Conservation (phyloP, 2,329 filamentous ascomycete genomes). For the Aspergillus transmontanensis region DNA sequence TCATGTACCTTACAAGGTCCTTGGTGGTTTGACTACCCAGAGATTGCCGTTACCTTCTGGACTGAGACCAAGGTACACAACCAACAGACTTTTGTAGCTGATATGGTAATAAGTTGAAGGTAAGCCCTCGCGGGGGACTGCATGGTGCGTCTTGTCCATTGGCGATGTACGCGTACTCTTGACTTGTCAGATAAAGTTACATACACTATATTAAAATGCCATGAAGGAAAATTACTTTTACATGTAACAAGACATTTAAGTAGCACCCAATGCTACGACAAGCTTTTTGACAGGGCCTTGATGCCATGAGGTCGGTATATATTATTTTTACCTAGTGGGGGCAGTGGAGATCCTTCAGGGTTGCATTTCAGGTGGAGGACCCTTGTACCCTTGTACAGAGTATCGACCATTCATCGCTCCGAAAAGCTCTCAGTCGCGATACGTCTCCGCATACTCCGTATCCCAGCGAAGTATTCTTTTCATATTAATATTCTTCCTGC, state of each 20-base stretch:
- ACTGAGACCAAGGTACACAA: neutral
- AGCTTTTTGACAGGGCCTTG: neutral
- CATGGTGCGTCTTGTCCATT: neutral
- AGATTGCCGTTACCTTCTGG: neutral
- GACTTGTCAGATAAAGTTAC: neutral
- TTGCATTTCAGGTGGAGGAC: neutral
- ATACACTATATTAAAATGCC: neutral
- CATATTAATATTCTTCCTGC: no score
- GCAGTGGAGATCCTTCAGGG: neutral
- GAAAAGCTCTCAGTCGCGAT: no score
- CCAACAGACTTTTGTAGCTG: neutral
- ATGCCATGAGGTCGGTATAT: neutral
- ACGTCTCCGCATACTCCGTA: no score
- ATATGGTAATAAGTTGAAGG: neutral
- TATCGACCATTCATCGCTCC: neutral
- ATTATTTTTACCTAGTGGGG: neutral
- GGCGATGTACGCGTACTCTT: neutral
- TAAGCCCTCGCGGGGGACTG: neutral
- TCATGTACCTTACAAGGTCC: neutral
- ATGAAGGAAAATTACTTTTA: no score
- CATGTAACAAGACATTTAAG: neutral
- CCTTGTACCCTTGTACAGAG: neutral
- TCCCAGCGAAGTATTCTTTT: no score
- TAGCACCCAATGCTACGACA: neutral
- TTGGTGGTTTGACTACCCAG: neutral